Evolutionary conservation across 371 early-diverging fungal species (phyloP), one percentile per base, ranked within the genome.

Genomic region (Mortierella sp.): DNA sequence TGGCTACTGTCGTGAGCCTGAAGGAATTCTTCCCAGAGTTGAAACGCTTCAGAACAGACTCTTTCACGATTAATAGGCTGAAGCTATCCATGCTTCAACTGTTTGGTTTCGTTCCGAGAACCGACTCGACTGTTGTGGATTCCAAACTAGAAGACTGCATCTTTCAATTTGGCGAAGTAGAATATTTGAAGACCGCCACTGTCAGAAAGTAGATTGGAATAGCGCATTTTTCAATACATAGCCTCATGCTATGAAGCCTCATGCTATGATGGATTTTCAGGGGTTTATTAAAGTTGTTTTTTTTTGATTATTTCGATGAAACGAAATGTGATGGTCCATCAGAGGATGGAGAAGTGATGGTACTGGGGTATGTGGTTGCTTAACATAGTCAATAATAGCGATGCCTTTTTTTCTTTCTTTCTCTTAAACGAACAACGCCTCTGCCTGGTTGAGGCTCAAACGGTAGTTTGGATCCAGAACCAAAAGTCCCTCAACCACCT

Each of bases 391-490:
- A 18, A n/a, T 12, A 9, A 45, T 45, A 8, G 24, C 45, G 37
- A 24, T 9, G 60, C 20, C 37, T 26, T 37, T 69, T 40, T 26
- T 43, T 18, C 8, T 68, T 20, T 37, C 14, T 61, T 1, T 43
- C 11, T 43, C 26, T 47, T 74, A 79, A 47, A 75, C 76, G 58
- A 81, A 75, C 61, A 66, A 32, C 9, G 72, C 37, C 43, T 72
- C 75, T 5, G 81, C 81, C 24, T 75, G 69, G 24, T 39, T 47
- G 28, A 81, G 72, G 28, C 51, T 72, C 66, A 75, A 30, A 52
- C 81, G 81, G 35, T 39, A 66, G 37, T 64, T 66, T 5, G 81
- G 81, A 49, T 81, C 81, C 58, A 81, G 47, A 45, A 72, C 73
- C 61, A 81, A 54, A 49, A 81, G 60, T 45, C 76, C 76, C 39